These are phyloP conservation scores for Pythium scleroteichum DNA, from an alignment of 352 stramenopile species.

Conservation along the genomic window DNA sequence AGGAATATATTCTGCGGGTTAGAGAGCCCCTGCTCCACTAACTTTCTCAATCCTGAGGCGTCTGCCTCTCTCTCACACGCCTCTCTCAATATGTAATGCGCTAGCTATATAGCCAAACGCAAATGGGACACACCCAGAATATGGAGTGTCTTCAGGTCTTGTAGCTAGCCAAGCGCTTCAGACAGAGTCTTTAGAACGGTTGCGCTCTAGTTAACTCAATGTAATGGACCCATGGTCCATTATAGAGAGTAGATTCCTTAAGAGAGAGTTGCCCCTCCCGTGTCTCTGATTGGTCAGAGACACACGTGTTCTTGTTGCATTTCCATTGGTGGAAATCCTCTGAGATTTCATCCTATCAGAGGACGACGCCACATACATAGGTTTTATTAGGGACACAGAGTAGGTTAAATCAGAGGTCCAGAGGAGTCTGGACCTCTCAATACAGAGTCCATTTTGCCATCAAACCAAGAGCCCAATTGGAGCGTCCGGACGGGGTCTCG, in stretches of 20 bases:
- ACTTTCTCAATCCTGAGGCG: too few species aligned
- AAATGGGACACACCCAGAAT: too few species aligned
- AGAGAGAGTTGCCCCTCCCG: slow-evolving; percentile 1
- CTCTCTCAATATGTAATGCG: too few species aligned
- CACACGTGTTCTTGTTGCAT: background rate
- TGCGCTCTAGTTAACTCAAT: too few species aligned
- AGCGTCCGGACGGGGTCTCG: background rate
- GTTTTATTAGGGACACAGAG: slow-evolving; percentile 1
- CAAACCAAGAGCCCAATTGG: background rate
- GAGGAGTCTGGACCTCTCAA: background rate
- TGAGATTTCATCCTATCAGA: slow-evolving; percentile 3
- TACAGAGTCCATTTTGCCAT: slow-evolving; percentile 1
- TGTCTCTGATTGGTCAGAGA: background rate
- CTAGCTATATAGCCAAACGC: too few species aligned
- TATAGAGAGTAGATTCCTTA: slow-evolving; percentile 3
- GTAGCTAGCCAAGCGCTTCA: too few species aligned
- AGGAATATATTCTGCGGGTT: too few species aligned
- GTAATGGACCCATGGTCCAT: background rate
- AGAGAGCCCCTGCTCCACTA: too few species aligned
- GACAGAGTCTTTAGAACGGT: too few species aligned
- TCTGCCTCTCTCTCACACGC: too few species aligned
- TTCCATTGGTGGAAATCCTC: slow-evolving; percentile 1
- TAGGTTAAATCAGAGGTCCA: slow-evolving; percentile 5
- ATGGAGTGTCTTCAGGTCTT: too few species aligned
- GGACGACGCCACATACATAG: background rate